Base-by-base conservation (phyloP, 371 early-diverging fungal genomes). In the Basidiobolus heterosporus region DNA sequence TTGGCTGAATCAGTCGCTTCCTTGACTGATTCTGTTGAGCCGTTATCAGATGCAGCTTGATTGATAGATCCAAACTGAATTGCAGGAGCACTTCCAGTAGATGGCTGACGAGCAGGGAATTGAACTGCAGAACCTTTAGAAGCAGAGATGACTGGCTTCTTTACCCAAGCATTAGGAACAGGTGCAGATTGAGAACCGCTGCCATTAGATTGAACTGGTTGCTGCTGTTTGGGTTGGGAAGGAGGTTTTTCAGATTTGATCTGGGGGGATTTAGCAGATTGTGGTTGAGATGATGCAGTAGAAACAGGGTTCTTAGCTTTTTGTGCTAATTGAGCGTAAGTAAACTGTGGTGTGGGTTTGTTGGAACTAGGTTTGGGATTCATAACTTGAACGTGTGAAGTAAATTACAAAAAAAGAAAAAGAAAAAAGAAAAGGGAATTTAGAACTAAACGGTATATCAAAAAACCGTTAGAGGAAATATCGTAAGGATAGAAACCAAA, bases 11-110 rank as follows among this genome's bases (percentile, higher is more conserved):
- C n/a, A 5, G 13, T 14, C 14, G 45, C 3, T 14, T 44, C 35
- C 15, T 22, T 44, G 17, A 36, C 45, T 16, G 45, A 15, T 30
- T 24, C 17, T 24, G 45, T 45, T 36, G 45, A 19, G 13, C 5
- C 44, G 22, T 35, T 16, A 24, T 1, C 11, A 44, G 15, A 8
- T 44, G 15, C 17, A 36, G 45, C 30, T 36, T 24, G 19, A 36
- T 45, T 30, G 35, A 45, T 45, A n/a, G 45, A 45, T 16, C 45
- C 45, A 45, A 45, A 45, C 30, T 45, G 45, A 36, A 45, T 42
- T 41, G 20, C 20, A 18, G 14, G 41, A 18, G 41, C 41, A 20
- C 16, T 16, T 17, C 20, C 20, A 18, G 20, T 8, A 41, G 14
- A 41, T 16, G 20, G 16, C 41, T 41, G 20, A 41, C 9, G 17